Conservation (phyloP, 331 rosid species). For the Pyrus hybrid region DNA sequence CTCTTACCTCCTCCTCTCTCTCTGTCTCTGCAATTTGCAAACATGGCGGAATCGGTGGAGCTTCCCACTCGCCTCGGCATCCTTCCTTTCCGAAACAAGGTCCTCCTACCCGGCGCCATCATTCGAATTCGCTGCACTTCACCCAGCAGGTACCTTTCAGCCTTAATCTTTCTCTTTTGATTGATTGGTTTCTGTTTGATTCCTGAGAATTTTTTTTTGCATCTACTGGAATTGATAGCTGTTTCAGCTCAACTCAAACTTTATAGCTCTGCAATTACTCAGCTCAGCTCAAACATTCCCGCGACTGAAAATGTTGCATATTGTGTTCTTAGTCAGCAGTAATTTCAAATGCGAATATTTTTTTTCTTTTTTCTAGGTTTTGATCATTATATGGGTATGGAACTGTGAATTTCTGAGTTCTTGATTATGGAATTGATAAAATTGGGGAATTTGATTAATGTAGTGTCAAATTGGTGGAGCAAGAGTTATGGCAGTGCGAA, state of each 20-base stretch:
- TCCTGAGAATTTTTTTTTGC: neutral
- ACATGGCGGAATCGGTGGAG: constrained; percentile 85
- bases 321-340: neutral
- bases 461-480: constrained; percentile 96
- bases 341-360: neutral
- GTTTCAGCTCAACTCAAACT: neutral
- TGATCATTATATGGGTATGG: neutral
- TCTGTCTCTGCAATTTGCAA: constrained; percentile 3
- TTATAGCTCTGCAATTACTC: neutral
- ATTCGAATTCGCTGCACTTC: constrained; percentile 98
- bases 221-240: neutral
- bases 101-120: constrained; percentile 92
- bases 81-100: constrained; percentile 95
- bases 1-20: neutral
- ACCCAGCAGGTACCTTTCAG: constrained; percentile 56
- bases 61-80: constrained; percentile 91
- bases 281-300: no score
- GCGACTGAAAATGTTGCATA: neutral
- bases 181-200: neutral
- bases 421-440: neutral
- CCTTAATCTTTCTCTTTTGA: neutral
- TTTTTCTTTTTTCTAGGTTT: no score
- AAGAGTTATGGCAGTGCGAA: constrained; percentile 97
- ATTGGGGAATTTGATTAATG: constrained; percentile 1
- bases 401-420: neutral